phyloP scores from a whole-genome alignment of 2,329 filamentous ascomycete species.

The Aureobasidium sp. region DNA sequence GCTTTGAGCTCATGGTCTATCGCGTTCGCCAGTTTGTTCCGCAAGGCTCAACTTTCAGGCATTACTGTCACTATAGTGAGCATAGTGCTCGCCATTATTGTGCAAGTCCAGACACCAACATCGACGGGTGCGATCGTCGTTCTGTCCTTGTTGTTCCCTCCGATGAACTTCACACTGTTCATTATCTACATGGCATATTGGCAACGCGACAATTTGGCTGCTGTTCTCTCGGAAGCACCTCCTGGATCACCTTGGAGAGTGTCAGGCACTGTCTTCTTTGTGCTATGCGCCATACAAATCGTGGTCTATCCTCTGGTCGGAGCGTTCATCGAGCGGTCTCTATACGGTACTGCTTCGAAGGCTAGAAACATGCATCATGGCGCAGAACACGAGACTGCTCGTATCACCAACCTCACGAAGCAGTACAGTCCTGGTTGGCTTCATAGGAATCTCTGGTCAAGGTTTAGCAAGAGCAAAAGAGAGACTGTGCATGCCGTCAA shows the following conservation, averaged over 20 bases:
- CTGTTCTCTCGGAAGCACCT: constrained; percentile 55
- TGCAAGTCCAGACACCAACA: constrained; percentile 63
- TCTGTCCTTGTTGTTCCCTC: constrained; percentile 71
- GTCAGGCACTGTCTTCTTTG: constrained; percentile 68
- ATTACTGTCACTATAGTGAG: constrained; percentile 68
- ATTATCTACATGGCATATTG: constrained; percentile 71
- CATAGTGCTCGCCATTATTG: constrained; percentile 71
- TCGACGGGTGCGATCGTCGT: constrained; percentile 58
- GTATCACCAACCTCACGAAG: constrained; percentile 68
- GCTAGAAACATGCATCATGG: constrained; percentile 36
- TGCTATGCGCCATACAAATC: constrained; percentile 71
- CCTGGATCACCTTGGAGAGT: constrained; percentile 54
- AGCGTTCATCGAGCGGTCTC: constrained; percentile 61
- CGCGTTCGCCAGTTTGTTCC: constrained; percentile 76
- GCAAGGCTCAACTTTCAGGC: constrained; percentile 78
- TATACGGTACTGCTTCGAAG: constrained; percentile 67
- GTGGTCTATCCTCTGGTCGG: constrained; percentile 70
- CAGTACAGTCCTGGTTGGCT: constrained; percentile 63
- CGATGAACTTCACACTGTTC: constrained; percentile 83
- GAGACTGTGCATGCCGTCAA: constrained; percentile 73
- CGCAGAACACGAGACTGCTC: constrained; percentile 49
- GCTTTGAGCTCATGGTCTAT: constrained; percentile 74
- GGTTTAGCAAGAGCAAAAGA: constrained; percentile 43
- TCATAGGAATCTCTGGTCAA: constrained; percentile 36
- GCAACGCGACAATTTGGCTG: constrained; percentile 54